These are phyloP conservation scores for Mortierella sp. DNA, from an alignment of 371 early-diverging fungal genomes.

Conservation along the genomic window DNA sequence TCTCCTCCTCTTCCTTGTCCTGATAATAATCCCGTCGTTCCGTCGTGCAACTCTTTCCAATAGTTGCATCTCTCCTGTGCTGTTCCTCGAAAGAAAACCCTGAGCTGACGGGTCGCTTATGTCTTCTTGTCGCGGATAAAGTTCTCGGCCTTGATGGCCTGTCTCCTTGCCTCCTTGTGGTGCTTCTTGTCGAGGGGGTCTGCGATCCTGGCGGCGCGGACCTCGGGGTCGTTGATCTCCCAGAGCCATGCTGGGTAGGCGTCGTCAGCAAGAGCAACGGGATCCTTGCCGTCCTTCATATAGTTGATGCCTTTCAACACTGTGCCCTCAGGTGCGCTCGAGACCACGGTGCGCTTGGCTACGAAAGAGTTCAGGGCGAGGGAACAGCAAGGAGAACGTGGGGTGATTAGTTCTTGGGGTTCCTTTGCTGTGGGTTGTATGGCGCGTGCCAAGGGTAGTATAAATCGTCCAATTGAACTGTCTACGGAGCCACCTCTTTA, in stretches of 20 bases:
- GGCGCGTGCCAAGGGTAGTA: no score
- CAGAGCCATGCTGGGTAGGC: conserved; percentile 96
- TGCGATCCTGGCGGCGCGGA: conserved; percentile 64
- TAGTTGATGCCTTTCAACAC: conserved; percentile 89
- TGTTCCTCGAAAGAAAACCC: background rate
- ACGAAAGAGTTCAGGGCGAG: background rate
- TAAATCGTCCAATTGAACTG: no score
- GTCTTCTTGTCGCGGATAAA: conserved; percentile 87
- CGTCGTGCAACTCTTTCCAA: background rate
- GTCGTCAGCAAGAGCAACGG: conserved; percentile 87
- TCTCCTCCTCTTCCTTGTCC: background rate
- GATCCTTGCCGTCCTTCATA: conserved; percentile 84
- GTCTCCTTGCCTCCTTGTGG: conserved; percentile 76
- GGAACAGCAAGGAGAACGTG: background rate
- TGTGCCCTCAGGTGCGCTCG: conserved; percentile 82
- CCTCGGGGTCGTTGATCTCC: conserved; percentile 80
- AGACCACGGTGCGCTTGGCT: conserved; percentile 57
- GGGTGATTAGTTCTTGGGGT: background rate
- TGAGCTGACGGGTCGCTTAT: conserved; percentile 36
- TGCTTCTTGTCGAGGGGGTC: conserved; percentile 69
- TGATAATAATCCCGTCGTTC: background rate
- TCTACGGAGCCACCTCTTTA: no score
- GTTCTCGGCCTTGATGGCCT: conserved; percentile 78
- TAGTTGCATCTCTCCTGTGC: background rate
- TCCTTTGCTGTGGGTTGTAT: background rate